phyloP scores from a whole-genome alignment of 371 early-diverging fungal species.

The Batrachochytrium dendrobatidis region DNA sequence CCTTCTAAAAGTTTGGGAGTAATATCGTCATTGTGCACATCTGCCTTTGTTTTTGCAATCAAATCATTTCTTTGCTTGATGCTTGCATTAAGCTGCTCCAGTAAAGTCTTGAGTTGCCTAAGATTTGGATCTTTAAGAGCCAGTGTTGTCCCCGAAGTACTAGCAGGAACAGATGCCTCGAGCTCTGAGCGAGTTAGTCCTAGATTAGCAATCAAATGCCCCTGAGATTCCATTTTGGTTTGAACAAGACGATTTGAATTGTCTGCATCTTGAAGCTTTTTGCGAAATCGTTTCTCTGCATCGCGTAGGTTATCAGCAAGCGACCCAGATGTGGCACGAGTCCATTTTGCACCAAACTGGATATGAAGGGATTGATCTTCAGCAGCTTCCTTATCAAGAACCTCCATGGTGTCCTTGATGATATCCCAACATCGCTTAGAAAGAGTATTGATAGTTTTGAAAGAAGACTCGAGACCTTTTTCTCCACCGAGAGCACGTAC shows the following conservation, averaged over 20 bases:
- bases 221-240: constrained; percentile 19
- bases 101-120: constrained; percentile 39
- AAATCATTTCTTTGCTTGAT: constrained; percentile 44
- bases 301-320: constrained; percentile 55
- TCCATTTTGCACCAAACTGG: constrained; percentile 51
- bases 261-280: constrained; percentile 58
- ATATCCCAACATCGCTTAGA: constrained; percentile 45
- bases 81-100: constrained; percentile 43
- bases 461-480: constrained; percentile 52
- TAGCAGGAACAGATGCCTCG: constrained; percentile 43
- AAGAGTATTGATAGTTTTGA: constrained; percentile 49
- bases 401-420: constrained; percentile 32
- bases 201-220: background rate
- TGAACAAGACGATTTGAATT: constrained; percentile 59
- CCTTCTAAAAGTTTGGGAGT: constrained; percentile 26
- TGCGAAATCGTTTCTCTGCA: constrained; percentile 50
- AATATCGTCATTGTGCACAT: constrained; percentile 65
- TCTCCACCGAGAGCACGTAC: constrained; percentile 65
- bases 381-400: constrained; percentile 62
- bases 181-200: constrained; percentile 18
- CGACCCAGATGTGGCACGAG: constrained; percentile 49
- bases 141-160: constrained; percentile 29
- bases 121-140: constrained; percentile 43
- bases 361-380: constrained; percentile 58
- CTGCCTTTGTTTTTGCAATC: constrained; percentile 47